Evolutionary conservation across 345 rosid genomes (phyloP).

Genomic region (Eucalyptus polyanthemos): DNA sequence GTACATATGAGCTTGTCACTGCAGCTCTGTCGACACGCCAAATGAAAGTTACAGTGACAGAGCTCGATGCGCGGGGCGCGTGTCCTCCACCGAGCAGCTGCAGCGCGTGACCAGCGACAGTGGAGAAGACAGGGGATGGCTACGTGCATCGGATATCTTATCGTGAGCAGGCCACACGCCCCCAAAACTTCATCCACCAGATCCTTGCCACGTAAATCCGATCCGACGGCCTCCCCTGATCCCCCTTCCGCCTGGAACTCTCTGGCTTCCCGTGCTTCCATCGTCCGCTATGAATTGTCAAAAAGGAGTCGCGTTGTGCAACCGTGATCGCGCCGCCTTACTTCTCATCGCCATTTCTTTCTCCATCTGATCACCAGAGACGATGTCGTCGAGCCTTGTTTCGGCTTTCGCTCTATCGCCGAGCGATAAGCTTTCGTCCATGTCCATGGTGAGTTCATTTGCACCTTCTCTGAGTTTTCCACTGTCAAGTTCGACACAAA

Average conservation of each 20-base stretch:
- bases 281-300: neutral
- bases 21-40: neutral
- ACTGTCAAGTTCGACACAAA: neutral
- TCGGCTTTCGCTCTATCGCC: neutral
- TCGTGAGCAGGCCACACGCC: slow-evolving; percentile 63
- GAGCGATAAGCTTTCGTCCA: neutral
- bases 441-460: neutral
- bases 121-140: neutral
- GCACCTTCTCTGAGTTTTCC: neutral
- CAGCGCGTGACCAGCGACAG: neutral
- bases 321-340: neutral
- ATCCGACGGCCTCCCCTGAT: slow-evolving; percentile 13
- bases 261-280: neutral
- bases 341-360: neutral
- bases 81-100: neutral
- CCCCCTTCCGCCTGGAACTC: neutral
- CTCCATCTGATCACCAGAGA: neutral
- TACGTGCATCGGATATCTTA: neutral
- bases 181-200: slow-evolving; percentile 1
- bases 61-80: neutral
- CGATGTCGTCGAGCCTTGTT: neutral
- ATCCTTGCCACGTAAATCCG: slow-evolving; percentile 24
- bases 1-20: no score
- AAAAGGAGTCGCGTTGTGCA: neutral
- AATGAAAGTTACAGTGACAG: neutral